A percentile compares a stretch with the other conserved stretches of the same genome.
Evolutionary conservation across 108 stramenopile species (phyloP).

Genomic region (Nitzschia palea): DNA sequence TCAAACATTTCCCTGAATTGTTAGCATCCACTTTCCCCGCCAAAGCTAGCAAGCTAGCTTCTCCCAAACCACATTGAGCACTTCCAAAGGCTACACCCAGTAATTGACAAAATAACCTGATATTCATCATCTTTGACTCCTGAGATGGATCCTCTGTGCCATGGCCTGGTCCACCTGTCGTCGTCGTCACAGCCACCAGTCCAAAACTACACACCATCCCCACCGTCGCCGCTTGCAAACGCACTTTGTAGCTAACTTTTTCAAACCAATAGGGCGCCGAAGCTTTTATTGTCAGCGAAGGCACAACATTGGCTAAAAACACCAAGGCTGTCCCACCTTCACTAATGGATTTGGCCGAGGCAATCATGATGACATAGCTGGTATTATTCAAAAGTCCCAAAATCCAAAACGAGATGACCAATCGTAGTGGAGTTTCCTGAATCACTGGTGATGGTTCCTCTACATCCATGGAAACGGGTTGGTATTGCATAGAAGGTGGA

Average conservation of each 20-base stretch:
- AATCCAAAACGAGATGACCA: conserved; percentile 48
- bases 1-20: conserved; percentile 39
- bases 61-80: conserved; percentile 79
- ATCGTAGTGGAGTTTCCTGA: not conserved
- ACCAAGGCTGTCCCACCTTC: conserved; percentile 82
- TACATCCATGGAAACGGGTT: not conserved
- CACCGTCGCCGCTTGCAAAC: conserved; percentile 47
- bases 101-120: conserved; percentile 35
- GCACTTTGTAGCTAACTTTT: conserved; percentile 55
- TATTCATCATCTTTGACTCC: not conserved
- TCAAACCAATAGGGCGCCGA: conserved; percentile 87
- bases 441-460: not conserved
- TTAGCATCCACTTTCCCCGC: conserved; percentile 56
- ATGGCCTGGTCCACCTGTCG: not conserved
- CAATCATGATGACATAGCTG: conserved; percentile 82
- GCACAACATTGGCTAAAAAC: conserved; percentile 71
- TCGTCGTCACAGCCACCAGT: conserved; percentile 35
- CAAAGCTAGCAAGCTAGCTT: conserved; percentile 83
- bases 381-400: conserved; percentile 82
- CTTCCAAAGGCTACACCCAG: conserved; percentile 81
- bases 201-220: conserved; percentile 54
- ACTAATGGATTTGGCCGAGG: conserved; percentile 73
- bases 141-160: not conserved
- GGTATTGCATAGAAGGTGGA: not conserved
- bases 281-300: conserved; percentile 57